These are phyloP conservation scores for Cutaneotrichosporon sp. DNA, from an alignment of 1,284 basidiomycete genomes.

Conservation along the genomic window DNA sequence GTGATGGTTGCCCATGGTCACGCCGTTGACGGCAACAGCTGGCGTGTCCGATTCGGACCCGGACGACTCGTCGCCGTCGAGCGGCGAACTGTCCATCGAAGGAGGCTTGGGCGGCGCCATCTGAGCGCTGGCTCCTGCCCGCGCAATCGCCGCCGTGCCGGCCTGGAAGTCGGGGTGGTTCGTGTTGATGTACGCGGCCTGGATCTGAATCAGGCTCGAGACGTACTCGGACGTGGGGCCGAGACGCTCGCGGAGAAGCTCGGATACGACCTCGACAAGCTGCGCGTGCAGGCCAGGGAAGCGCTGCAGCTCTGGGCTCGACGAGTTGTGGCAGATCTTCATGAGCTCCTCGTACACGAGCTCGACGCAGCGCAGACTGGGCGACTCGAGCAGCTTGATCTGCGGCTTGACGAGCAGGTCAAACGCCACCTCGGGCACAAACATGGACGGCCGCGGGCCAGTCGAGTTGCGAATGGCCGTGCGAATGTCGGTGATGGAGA, in stretches of 20 bases:
- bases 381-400: constrained; percentile 92
- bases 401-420: constrained; percentile 97
- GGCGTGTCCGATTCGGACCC: constrained; percentile 36
- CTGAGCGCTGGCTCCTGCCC: constrained; percentile 32
- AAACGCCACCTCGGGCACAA: constrained; percentile 96
- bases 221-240: constrained; percentile 96
- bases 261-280: constrained; percentile 94
- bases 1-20: constrained; percentile 52
- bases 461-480: constrained; percentile 98
- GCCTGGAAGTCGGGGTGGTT: constrained; percentile 49
- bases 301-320: constrained; percentile 85
- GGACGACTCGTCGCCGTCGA: constrained; percentile 39
- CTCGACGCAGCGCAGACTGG: constrained; percentile 92
- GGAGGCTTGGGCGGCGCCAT: constrained; percentile 23
- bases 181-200: constrained; percentile 92
- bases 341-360: constrained; percentile 98
- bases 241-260: constrained; percentile 87
- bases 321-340: constrained; percentile 99
- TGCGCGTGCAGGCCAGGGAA: constrained; percentile 92
- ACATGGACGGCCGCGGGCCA: constrained; percentile 89
- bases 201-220: constrained; percentile 91
- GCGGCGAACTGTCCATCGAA: constrained; percentile 27
- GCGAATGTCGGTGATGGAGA: constrained; percentile 91
- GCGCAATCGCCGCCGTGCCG: constrained; percentile 47
- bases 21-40: constrained; percentile 53